Evolutionary conservation across 2,329 filamentous ascomycete species (phyloP).

Genomic region (Colletotrichum salicis): DNA sequence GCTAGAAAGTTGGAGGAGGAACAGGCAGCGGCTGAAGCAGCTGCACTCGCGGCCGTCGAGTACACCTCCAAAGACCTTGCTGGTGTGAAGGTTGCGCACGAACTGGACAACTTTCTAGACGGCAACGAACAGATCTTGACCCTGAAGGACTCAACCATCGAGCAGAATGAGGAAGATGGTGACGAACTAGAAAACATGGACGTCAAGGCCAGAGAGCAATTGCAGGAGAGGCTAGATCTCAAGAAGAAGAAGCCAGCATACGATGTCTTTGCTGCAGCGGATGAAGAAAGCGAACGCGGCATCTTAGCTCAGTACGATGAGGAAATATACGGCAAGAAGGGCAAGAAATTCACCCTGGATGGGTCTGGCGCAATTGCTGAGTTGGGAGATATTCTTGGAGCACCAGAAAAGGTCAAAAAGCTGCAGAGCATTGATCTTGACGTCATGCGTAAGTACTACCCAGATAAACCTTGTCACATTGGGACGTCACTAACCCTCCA

Average conservation of each 20-base stretch:
- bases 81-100: constrained; percentile 92
- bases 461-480: constrained; percentile 1
- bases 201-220: constrained; percentile 76
- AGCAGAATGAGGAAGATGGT: constrained; percentile 84
- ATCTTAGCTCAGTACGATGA: constrained; percentile 95
- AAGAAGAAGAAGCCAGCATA: constrained; percentile 94
- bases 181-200: constrained; percentile 88
- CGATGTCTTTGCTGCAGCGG: constrained; percentile 77
- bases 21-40: constrained; percentile 78
- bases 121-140: constrained; percentile 90
- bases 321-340: constrained; percentile 90
- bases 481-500: constrained; percentile 46
- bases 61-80: constrained; percentile 89
- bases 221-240: constrained; percentile 80
- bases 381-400: constrained; percentile 64
- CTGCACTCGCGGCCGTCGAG: constrained; percentile 69
- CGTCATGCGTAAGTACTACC: constrained; percentile 67
- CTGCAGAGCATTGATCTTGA: constrained; percentile 82
- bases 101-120: constrained; percentile 82
- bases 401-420: constrained; percentile 69
- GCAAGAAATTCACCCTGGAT: constrained; percentile 88
- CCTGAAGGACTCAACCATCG: constrained; percentile 90
- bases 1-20: constrained; percentile 79
- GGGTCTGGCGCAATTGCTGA: constrained; percentile 77
- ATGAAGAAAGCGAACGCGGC: constrained; percentile 70